phyloP scores from a whole-genome alignment of 1,284 basidiomycete genomes.

The Ustilago vetiveriae region DNA sequence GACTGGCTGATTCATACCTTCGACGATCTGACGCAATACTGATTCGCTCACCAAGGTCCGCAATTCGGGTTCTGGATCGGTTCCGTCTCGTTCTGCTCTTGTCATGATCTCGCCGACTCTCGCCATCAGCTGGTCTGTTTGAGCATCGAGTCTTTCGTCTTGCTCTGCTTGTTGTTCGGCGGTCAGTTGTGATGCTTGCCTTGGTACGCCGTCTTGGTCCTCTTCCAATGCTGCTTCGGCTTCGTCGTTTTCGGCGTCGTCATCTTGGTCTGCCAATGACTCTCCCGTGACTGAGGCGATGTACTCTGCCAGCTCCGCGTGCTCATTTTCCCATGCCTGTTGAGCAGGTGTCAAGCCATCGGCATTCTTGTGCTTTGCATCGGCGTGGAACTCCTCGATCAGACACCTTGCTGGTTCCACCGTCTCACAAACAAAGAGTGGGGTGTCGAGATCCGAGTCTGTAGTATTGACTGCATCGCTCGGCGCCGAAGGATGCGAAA shows the following conservation, averaged over 20 bases:
- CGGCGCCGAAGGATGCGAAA: constrained; percentile 46
- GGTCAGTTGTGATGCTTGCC: constrained; percentile 1
- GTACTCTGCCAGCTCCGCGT: constrained; percentile 53
- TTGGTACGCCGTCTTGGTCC: constrained; percentile 34
- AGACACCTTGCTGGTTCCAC: constrained; percentile 53
- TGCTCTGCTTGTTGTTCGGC: constrained; percentile 23
- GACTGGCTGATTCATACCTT: constrained; percentile 34
- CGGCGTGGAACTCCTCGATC: constrained; percentile 59
- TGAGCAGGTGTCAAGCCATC: constrained; percentile 59
- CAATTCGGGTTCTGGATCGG: constrained; percentile 52
- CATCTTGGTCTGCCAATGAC: constrained; percentile 15
- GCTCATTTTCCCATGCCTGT: constrained; percentile 56
- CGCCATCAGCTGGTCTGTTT: constrained; percentile 52
- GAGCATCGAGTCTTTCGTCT: constrained; percentile 31
- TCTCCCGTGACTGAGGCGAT: constrained; percentile 55
- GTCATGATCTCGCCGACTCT: constrained; percentile 54
- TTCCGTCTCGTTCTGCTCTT: constrained; percentile 42
- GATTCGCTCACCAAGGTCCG: constrained; percentile 53
- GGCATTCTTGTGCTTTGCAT: constrained; percentile 52
- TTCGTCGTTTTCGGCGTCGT: constrained; percentile 27
- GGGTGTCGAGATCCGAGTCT: constrained; percentile 63
- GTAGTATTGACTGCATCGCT: constrained; percentile 47
- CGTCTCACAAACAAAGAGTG: constrained; percentile 64
- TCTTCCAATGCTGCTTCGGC: constrained; percentile 10
- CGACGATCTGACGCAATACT: constrained; percentile 53